Evolutionary conservation across 2,329 filamentous ascomycete species (phyloP).

Genomic region (Penicillium hordei): DNA sequence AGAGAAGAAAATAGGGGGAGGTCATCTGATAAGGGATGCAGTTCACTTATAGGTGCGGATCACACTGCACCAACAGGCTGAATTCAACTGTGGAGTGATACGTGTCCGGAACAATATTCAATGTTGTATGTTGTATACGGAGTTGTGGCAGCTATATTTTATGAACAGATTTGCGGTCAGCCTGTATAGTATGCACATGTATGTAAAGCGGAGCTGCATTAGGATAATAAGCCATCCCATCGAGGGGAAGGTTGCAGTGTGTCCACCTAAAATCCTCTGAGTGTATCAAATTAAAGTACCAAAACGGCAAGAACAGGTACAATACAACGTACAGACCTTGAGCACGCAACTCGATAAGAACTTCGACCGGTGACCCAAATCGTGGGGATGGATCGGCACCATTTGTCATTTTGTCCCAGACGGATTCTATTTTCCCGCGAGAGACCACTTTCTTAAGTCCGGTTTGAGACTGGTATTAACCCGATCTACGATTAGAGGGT

Average conservation of each 20-base stretch:
- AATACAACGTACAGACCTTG: conserved; percentile 4
- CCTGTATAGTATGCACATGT: neutral
- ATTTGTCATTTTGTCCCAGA: conserved; percentile 36
- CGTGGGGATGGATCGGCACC: conserved; percentile 36
- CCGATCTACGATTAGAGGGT: conserved; percentile 21
- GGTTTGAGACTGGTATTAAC: conserved; percentile 11
- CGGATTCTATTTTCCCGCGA: conserved; percentile 41
- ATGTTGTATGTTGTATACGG: neutral
- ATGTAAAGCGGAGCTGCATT: conserved; percentile 9
- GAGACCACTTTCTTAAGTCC: conserved; percentile 9
- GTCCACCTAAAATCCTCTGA: neutral
- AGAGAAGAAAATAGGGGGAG: neutral
- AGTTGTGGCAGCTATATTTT: neutral
- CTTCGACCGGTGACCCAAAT: conserved; percentile 31
- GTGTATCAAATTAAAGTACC: neutral
- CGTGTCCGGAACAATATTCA: neutral
- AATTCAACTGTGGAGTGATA: conserved; percentile 13
- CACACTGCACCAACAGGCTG: conserved; percentile 15
- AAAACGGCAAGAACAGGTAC: conserved; percentile 1
- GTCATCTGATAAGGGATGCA: conserved; percentile 19
- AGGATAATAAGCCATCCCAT: neutral
- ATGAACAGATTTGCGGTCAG: conserved; percentile 9
- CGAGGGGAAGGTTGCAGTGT: conserved; percentile 8
- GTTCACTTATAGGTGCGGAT: conserved; percentile 12
- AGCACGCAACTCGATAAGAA: conserved; percentile 17